These are phyloP conservation scores for Aspergillus ochraceoroseus DNA, from an alignment of 2,329 filamentous ascomycete species.

Conservation along the genomic window DNA sequence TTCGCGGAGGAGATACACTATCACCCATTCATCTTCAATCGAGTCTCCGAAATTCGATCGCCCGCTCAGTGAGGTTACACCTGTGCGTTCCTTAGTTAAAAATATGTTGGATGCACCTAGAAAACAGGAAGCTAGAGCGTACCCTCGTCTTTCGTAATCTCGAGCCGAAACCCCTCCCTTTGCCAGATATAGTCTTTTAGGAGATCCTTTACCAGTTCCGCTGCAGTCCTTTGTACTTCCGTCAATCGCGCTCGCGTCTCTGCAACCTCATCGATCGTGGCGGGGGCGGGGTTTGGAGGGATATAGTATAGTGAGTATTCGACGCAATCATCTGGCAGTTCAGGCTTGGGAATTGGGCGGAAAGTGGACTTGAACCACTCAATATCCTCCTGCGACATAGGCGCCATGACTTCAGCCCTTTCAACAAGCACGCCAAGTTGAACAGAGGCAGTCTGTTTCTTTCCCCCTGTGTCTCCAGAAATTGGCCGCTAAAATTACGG, in stretches of 20 bases:
- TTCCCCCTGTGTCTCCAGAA: not conserved
- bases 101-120: not conserved
- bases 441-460: not conserved
- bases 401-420: constrained; percentile 32
- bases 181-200: constrained; percentile 95
- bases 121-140: constrained; percentile 20
- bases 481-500: constrained; percentile 15
- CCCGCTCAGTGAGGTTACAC: constrained; percentile 62
- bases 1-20: constrained; percentile 82
- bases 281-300: constrained; percentile 52
- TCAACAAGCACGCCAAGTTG: not conserved
- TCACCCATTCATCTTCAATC: constrained; percentile 94
- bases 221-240: constrained; percentile 63
- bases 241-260: constrained; percentile 59
- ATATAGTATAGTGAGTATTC: constrained; percentile 78
- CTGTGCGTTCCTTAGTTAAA: constrained; percentile 27
- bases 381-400: constrained; percentile 52
- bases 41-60: constrained; percentile 86
- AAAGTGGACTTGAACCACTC: constrained; percentile 64
- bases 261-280: constrained; percentile 52
- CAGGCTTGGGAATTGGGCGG: constrained; percentile 58
- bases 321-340: constrained; percentile 74
- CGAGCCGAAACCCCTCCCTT: constrained; percentile 70
- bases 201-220: constrained; percentile 58
- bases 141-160: constrained; percentile 59